These are phyloP conservation scores for Colletotrichum eleusines DNA, from an alignment of 2,329 filamentous ascomycete species.

Conservation along the genomic window DNA sequence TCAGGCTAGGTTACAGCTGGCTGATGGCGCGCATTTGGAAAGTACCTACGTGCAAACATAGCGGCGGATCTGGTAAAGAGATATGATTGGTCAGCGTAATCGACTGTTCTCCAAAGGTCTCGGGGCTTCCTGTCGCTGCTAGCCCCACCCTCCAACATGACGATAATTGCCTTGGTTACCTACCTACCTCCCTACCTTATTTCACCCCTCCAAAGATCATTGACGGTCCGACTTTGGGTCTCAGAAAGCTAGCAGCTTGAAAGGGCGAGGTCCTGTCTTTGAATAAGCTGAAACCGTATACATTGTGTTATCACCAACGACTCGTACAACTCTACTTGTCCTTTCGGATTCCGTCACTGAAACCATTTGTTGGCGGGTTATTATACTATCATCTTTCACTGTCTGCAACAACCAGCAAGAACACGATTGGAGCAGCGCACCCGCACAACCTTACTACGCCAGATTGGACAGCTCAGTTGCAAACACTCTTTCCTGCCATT, in stretches of 20 bases:
- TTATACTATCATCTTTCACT: not conserved
- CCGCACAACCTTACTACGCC: not conserved
- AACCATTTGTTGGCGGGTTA: not conserved
- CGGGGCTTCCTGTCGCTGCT: conserved; percentile 17
- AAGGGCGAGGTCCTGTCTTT: not conserved
- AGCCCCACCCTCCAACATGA: conserved; percentile 7
- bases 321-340: not conserved
- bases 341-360: not conserved
- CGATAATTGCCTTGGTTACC: conserved; percentile 7
- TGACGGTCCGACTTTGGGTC: not conserved
- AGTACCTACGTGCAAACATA: not conserved
- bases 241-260: not conserved
- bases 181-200: not conserved
- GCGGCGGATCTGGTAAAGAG: not conserved
- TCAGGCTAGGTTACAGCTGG: not conserved
- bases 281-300: not conserved
- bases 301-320: not conserved
- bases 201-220: not conserved
- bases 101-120: conserved; percentile 33
- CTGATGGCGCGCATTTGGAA: not conserved
- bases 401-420: not conserved
- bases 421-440: not conserved
- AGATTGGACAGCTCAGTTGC: not conserved
- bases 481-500: too few relatives aligned
- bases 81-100: conserved; percentile 4